Evolutionary conservation across 2,329 filamentous ascomycete genomes (phyloP).

Genomic region (Tolypocladium sp.): DNA sequence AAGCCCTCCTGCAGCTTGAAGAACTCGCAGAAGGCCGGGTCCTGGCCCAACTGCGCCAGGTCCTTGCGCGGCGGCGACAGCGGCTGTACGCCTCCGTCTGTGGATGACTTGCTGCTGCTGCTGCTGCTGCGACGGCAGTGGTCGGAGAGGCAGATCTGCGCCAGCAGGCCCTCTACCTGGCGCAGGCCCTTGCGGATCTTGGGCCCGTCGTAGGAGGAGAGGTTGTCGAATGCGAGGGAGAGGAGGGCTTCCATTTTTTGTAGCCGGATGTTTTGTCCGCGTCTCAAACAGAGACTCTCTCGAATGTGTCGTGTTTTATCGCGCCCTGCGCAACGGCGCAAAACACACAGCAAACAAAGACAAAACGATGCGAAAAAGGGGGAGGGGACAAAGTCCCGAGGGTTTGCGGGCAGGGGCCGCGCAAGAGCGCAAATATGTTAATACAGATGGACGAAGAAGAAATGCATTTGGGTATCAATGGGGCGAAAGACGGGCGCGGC

Average conservation of each 20-base stretch:
- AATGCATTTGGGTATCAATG: slow-evolving; percentile 10
- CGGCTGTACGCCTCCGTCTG: slow-evolving; percentile 20
- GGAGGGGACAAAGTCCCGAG: not conserved
- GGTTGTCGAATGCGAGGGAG: slow-evolving; percentile 90
- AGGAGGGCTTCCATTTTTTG: slow-evolving; percentile 75
- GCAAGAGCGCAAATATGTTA: slow-evolving; percentile 8
- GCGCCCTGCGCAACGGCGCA: not conserved
- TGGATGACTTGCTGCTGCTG: slow-evolving; percentile 9
- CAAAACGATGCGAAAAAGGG: not conserved
- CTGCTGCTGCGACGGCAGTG: slow-evolving; percentile 1
- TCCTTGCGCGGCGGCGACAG: slow-evolving; percentile 43
- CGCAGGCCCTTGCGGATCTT: slow-evolving; percentile 91
- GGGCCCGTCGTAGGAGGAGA: slow-evolving; percentile 80
- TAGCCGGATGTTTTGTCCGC: not conserved
- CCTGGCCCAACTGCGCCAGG: slow-evolving; percentile 62
- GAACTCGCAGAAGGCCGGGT: slow-evolving; percentile 90
- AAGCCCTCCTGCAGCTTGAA: slow-evolving; percentile 96
- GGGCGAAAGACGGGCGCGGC: not conserved
- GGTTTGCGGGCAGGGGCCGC: not conserved
- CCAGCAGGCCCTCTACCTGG: slow-evolving; percentile 87
- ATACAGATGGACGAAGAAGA: slow-evolving; percentile 20
- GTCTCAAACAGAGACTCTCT: not conserved
- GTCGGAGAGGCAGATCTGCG: slow-evolving; percentile 78
- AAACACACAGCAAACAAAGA: not conserved
- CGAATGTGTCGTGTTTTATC: not conserved